Evolutionary conservation across 148 eudicot species (phyloP).

Genomic region (Suaeda aralocaspica): DNA sequence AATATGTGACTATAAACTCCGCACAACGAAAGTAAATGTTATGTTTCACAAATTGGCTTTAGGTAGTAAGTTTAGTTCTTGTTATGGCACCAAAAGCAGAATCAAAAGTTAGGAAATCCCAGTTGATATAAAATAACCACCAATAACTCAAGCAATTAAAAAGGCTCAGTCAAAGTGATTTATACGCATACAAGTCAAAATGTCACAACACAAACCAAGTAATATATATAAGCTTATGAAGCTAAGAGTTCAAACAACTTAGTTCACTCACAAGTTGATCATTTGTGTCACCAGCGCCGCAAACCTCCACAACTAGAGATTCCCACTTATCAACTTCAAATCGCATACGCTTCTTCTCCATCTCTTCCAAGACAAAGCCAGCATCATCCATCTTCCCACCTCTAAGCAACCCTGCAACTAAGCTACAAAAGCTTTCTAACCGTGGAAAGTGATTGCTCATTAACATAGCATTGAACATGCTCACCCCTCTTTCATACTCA

Average conservation of each 20-base stretch:
- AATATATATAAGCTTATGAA: not conserved
- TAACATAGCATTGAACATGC: conserved; percentile 71
- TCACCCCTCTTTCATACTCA: conserved; percentile 55
- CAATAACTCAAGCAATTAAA: not conserved
- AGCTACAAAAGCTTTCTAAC: conserved; percentile 50
- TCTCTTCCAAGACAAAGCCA: conserved; percentile 69
- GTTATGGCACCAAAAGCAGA: not conserved
- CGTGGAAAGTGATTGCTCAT: conserved; percentile 66
- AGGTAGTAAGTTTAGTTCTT: not conserved
- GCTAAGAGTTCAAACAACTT: conserved; percentile 14
- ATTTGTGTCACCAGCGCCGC: conserved; percentile 23
- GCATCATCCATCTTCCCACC: conserved; percentile 59
- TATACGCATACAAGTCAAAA: not conserved
- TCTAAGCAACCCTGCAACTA: conserved; percentile 57
- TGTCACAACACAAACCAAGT: not conserved
- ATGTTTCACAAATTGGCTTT: not conserved
- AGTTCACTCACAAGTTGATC: conserved; percentile 39
- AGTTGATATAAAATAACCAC: not conserved
- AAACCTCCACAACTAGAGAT: conserved; percentile 41
- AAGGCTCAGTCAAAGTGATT: not conserved
- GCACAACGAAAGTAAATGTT: not conserved
- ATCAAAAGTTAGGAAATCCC: not conserved
- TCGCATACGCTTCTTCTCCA: conserved; percentile 62
- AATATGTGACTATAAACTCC: no score
- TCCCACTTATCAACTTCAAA: conserved; percentile 53